These are phyloP conservation scores for Aurifilum marmelostoma DNA, from an alignment of 2,329 filamentous ascomycete species.

Conservation along the genomic window DNA sequence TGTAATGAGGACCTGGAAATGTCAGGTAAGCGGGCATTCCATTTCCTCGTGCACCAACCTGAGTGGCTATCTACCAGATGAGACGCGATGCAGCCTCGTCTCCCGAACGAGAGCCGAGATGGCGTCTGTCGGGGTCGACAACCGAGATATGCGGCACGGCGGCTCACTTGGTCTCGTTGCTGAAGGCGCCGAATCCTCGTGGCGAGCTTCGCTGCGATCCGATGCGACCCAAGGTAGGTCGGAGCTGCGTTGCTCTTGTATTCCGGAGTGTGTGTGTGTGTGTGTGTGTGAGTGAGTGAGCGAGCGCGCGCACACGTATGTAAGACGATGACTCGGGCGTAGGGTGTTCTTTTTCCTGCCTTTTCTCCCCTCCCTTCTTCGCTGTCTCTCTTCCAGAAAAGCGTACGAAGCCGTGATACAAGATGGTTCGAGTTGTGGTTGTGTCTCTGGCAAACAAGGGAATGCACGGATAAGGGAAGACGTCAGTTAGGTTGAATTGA, in stretches of 20 bases:
- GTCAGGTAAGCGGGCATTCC: conserved; percentile 17
- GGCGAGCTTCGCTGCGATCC: neutral
- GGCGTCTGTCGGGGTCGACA: neutral
- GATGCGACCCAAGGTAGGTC: neutral
- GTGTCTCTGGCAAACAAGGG: neutral
- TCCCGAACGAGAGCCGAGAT: neutral
- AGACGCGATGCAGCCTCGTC: conserved; percentile 9
- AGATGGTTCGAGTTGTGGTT: neutral
- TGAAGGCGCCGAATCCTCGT: neutral
- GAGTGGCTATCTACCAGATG: conserved; percentile 23
- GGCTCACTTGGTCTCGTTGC: neutral
- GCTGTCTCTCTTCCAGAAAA: neutral
- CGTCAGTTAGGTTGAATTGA: neutral
- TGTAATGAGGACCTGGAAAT: conserved; percentile 6
- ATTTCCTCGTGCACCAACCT: conserved; percentile 12
- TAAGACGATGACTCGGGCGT: neutral
- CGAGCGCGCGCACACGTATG: too few relatives aligned
- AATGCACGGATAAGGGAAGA: neutral
- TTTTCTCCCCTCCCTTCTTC: neutral
- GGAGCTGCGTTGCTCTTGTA: neutral
- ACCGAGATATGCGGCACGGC: neutral
- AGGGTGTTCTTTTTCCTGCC: neutral
- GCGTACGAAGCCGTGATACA: neutral
- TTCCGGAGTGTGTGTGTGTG: neutral
- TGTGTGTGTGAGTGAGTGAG: too few relatives aligned